Conservation (phyloP, 2,329 filamentous ascomycete species). For the Monilinia vaccinii-corymbosi region DNA sequence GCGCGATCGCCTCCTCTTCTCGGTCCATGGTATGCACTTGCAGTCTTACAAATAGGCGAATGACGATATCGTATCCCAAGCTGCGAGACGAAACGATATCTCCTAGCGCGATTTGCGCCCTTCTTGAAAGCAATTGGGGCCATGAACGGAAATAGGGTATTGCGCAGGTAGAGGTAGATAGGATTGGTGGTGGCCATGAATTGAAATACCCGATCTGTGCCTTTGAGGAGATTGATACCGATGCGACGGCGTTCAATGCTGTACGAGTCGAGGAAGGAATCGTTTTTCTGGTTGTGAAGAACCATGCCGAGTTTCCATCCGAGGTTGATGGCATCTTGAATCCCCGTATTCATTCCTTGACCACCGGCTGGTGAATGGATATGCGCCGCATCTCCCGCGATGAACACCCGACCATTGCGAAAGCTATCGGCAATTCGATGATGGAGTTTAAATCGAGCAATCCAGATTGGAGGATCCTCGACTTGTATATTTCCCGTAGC, state of each 20-base stretch:
- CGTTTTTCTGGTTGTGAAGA: constrained; percentile 28
- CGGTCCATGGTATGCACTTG: constrained; percentile 27
- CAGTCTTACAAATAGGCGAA: constrained; percentile 32
- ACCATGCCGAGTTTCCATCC: constrained; percentile 30
- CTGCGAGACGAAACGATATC: constrained; percentile 34
- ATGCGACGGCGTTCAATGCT: constrained; percentile 38
- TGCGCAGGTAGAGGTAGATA: constrained; percentile 32
- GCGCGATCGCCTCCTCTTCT: constrained; percentile 40
- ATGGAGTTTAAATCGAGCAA: constrained; percentile 39
- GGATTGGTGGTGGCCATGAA: constrained; percentile 32
- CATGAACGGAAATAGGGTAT: constrained; percentile 33
- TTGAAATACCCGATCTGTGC: constrained; percentile 36
- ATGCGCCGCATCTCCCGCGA: constrained; percentile 33
- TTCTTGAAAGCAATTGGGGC: constrained; percentile 30
- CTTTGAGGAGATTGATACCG: constrained; percentile 34
- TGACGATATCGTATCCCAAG: constrained; percentile 36
- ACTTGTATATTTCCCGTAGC: constrained; percentile 20
- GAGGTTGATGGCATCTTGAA: constrained; percentile 31
- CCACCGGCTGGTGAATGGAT: constrained; percentile 31
- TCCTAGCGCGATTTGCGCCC: constrained; percentile 13
- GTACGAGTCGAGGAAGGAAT: constrained; percentile 39
- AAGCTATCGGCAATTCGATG: constrained; percentile 35
- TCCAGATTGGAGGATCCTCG: constrained; percentile 30
- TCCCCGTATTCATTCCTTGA: constrained; percentile 33
- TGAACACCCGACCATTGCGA: constrained; percentile 33